Percentiles rank a stretch among this genome's conserved stretches.
These are phyloP conservation scores for Gymnopilus dilepis DNA, from an alignment of 768 basidiomycete genomes.

Conservation along the genomic window DNA sequence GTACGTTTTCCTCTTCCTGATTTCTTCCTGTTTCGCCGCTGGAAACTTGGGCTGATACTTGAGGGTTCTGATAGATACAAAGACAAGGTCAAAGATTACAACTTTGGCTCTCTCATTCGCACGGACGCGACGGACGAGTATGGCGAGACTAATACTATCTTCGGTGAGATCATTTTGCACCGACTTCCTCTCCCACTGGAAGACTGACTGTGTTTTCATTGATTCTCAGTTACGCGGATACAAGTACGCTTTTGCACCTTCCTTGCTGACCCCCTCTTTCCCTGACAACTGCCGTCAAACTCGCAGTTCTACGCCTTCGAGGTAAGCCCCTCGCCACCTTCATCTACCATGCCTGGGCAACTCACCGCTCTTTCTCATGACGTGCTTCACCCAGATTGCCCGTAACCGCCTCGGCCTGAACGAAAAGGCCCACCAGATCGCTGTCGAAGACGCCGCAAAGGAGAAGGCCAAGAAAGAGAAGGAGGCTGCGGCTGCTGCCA, in stretches of 20 bases:
- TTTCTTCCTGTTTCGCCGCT: background rate
- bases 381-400: constrained; percentile 65
- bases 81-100: constrained; percentile 89
- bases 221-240: constrained; percentile 64
- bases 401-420: constrained; percentile 92
- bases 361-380: background rate
- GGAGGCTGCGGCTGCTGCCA: constrained; percentile 25
- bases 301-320: constrained; percentile 90
- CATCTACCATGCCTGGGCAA: background rate
- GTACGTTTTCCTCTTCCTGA: constrained; percentile 40
- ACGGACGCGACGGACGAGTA: constrained; percentile 83
- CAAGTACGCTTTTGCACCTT: constrained; percentile 49
- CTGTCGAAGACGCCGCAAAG: constrained; percentile 73
- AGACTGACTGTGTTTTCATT: background rate
- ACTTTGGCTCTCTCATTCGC: constrained; percentile 95
- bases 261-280: background rate
- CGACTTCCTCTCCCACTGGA: background rate
- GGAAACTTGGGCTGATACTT: no score
- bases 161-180: constrained; percentile 60
- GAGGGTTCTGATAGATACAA: constrained; percentile 64
- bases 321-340: constrained; percentile 42
- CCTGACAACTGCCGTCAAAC: background rate
- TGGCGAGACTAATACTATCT: constrained; percentile 90
- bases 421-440: constrained; percentile 81
- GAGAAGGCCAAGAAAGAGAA: constrained; percentile 64